Evolutionary conservation across 805 yeast genomes (phyloP).

Genomic region (Phaffomyces thermotolerans): DNA sequence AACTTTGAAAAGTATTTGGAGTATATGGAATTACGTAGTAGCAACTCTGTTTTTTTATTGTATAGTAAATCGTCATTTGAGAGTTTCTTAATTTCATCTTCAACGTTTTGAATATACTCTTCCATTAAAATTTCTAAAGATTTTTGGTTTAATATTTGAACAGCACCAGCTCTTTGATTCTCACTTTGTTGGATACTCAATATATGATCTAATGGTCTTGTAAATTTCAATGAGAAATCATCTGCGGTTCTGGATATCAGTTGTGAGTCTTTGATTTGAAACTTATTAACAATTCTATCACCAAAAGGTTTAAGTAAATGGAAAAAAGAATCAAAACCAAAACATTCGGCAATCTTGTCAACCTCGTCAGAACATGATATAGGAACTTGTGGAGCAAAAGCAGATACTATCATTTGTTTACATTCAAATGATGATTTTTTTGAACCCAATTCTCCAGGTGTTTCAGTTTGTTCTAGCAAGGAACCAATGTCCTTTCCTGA

Average conservation of each 20-base stretch:
- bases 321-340: conserved; percentile 37
- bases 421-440: conserved; percentile 22
- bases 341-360: conserved; percentile 34
- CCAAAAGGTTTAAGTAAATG: conserved; percentile 50
- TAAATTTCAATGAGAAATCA: conserved; percentile 51
- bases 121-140: conserved; percentile 31
- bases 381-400: conserved; percentile 47
- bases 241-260: conserved; percentile 41
- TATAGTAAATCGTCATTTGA: conserved; percentile 2
- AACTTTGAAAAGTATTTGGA: conserved; percentile 50
- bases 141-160: conserved; percentile 27
- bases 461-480: conserved; percentile 6
- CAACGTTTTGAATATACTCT: conserved; percentile 25
- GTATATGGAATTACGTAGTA: conserved; percentile 43
- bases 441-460: conserved; percentile 3
- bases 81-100: conserved; percentile 11
- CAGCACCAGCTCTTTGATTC: conserved; percentile 10
- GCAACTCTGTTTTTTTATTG: conserved; percentile 21
- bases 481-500: conserved; percentile 13
- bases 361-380: conserved; percentile 41
- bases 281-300: conserved; percentile 40
- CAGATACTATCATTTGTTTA: conserved; percentile 26
- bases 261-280: conserved; percentile 45
- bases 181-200: conserved; percentile 23
- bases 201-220: conserved; percentile 30